A percentile compares a stretch with the other conserved stretches of the same genome.
Conservation (phyloP, 164 flowering plant species). For the Annona squamosa region DNA sequence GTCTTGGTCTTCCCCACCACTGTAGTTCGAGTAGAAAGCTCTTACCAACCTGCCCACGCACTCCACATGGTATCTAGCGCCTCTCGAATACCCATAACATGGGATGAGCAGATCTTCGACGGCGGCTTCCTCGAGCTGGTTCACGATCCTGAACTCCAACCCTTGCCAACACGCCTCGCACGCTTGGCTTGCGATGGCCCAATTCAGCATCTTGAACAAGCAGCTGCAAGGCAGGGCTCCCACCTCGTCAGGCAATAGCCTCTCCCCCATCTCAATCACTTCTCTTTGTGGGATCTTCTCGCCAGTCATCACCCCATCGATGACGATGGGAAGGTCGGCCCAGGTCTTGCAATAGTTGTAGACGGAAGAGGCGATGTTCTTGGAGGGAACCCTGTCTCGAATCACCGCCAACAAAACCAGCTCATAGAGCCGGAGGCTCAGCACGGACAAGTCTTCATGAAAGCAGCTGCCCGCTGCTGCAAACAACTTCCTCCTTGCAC, state of each 20-base stretch:
- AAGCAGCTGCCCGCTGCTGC: slow-evolving; percentile 21
- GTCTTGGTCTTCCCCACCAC: slow-evolving; percentile 8
- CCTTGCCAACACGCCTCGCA: slow-evolving; percentile 36
- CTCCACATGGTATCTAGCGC: slow-evolving; percentile 44
- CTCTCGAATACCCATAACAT: slow-evolving; percentile 37
- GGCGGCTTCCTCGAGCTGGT: slow-evolving; percentile 46
- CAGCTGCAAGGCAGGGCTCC: slow-evolving; percentile 41
- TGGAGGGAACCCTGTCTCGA: slow-evolving; percentile 24
- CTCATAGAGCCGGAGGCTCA: slow-evolving; percentile 44
- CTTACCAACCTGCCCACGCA: slow-evolving; percentile 53
- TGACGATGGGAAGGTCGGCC: slow-evolving; percentile 7
- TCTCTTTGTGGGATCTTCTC: slow-evolving; percentile 24
- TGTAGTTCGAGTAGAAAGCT: slow-evolving; percentile 33
- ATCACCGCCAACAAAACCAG: slow-evolving; percentile 35
- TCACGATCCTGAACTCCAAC: slow-evolving; percentile 55
- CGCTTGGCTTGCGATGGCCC: slow-evolving; percentile 38
- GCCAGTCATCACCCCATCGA: not conserved
- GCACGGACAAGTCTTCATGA: slow-evolving; percentile 40
- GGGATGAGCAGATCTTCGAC: slow-evolving; percentile 53
- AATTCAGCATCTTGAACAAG: slow-evolving; percentile 51
- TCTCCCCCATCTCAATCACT: slow-evolving; percentile 58
- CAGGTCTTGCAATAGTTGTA: slow-evolving; percentile 38
- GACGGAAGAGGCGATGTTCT: slow-evolving; percentile 41
- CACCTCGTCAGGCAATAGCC: slow-evolving; percentile 45
- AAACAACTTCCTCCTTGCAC: slow-evolving; percentile 31